Evolutionary conservation across 2,329 filamentous ascomycete species (phyloP).

Genomic region (Fusarium nygamai): DNA sequence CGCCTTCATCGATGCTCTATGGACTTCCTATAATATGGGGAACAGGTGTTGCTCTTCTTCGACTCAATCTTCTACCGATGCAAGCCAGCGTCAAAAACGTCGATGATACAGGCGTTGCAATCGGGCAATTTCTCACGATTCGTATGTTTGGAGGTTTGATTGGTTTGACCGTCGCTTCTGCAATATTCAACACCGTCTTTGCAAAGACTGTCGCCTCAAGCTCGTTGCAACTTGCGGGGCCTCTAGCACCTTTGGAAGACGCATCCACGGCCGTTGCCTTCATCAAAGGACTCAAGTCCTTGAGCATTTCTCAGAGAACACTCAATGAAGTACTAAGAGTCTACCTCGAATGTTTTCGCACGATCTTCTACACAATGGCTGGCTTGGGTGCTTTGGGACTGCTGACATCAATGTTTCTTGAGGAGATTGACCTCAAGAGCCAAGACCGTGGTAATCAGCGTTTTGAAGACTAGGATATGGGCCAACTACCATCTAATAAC

Average conservation of each 20-base stretch:
- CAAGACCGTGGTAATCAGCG: slow-evolving; percentile 10
- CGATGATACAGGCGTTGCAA: slow-evolving; percentile 6
- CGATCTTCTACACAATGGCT: slow-evolving; percentile 9
- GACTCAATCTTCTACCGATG: slow-evolving; percentile 9
- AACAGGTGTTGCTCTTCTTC: not conserved
- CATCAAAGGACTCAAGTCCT: slow-evolving; percentile 1
- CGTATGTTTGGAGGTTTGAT: slow-evolving; percentile 13
- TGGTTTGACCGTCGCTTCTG: not conserved
- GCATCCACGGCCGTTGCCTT: slow-evolving; percentile 4
- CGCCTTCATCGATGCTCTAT: not conserved
- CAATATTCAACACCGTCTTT: slow-evolving; percentile 16
- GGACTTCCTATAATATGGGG: slow-evolving; percentile 16
- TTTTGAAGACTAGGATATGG: not conserved
- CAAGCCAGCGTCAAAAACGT: slow-evolving; percentile 13
- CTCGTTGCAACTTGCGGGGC: not conserved
- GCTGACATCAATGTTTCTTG: slow-evolving; percentile 1
- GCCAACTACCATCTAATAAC: rapidly evolving
- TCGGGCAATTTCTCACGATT: slow-evolving; percentile 9
- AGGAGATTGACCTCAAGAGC: slow-evolving; percentile 7
- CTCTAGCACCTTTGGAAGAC: not conserved
- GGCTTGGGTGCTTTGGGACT: slow-evolving; percentile 1
- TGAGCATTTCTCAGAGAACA: not conserved
- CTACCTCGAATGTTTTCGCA: not conserved
- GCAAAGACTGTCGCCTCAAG: not conserved
- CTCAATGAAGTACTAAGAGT: not conserved